Conservation (phyloP, 768 basidiomycete genomes). For the Hydnum rufescens region DNA sequence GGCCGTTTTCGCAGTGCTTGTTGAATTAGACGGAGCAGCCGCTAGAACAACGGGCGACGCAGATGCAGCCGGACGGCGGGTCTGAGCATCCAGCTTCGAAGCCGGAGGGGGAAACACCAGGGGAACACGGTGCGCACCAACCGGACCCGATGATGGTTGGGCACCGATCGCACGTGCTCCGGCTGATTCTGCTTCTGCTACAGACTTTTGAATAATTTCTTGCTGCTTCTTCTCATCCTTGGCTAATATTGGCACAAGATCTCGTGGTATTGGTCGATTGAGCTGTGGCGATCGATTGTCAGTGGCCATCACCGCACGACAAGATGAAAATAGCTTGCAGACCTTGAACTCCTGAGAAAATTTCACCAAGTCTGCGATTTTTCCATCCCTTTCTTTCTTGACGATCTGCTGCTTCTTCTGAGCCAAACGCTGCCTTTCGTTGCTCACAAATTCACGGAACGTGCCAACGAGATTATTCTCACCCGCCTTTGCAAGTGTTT, state of each 20-base stretch:
- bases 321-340: conserved; percentile 9
- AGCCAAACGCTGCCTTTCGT: conserved; percentile 74
- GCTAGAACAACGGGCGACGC: conserved; percentile 4
- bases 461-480: conserved; percentile 46
- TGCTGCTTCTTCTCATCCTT: conserved; percentile 87
- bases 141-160: conserved; percentile 16
- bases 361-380: conserved; percentile 79
- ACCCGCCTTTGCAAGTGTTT: not conserved
- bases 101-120: not conserved
- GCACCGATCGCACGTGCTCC: conserved; percentile 49
- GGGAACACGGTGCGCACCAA: conserved; percentile 10
- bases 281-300: conserved; percentile 35
- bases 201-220: conserved; percentile 59
- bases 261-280: conserved; percentile 87
- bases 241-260: conserved; percentile 77
- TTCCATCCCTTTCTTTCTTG: conserved; percentile 88
- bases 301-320: too few relatives aligned
- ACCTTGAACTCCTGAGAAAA: conserved; percentile 95
- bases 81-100: conserved; percentile 3
- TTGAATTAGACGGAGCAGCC: not conserved
- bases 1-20: conserved; percentile 9
- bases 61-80: conserved; percentile 1
- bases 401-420: conserved; percentile 78
- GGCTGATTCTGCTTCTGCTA: conserved; percentile 40
- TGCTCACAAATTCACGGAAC: conserved; percentile 83